Conservation (phyloP, 331 rosid genomes). For the Dryas integrifolia region DNA sequence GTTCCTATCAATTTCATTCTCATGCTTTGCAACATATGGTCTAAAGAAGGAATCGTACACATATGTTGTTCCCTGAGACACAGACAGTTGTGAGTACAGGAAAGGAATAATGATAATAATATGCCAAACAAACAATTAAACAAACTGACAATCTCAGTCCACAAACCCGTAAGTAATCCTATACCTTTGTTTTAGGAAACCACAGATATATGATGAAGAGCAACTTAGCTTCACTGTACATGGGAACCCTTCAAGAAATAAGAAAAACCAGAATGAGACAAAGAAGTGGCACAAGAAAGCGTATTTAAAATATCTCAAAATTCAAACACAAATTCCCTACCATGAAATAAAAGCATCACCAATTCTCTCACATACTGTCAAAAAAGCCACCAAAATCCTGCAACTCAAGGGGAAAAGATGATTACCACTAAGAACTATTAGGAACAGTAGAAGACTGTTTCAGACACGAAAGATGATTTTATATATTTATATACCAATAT, state of each 20-base stretch:
- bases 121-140: slow-evolving; percentile 9
- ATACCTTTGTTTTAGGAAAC: slow-evolving; percentile 94
- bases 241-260: slow-evolving; percentile 79
- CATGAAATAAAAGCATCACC: slow-evolving; percentile 93
- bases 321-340: slow-evolving; percentile 44
- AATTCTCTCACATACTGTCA: slow-evolving; percentile 85
- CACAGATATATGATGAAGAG: slow-evolving; percentile 84
- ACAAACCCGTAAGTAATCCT: slow-evolving; percentile 6
- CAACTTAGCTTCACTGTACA: slow-evolving; percentile 98
- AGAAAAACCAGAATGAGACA: slow-evolving; percentile 14
- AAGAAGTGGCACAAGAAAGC: slow-evolving; percentile 2
- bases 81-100: slow-evolving; percentile 7
- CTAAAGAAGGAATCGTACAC: slow-evolving; percentile 94
- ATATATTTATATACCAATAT: slow-evolving; percentile 61
- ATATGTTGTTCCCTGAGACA: slow-evolving; percentile 80
- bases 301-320: slow-evolving; percentile 18
- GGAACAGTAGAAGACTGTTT: not conserved
- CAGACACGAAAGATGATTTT: slow-evolving; percentile 2
- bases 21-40: slow-evolving; percentile 94
- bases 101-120: not conserved
- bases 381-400: slow-evolving; percentile 98
- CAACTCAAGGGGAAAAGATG: slow-evolving; percentile 23
- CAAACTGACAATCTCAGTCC: slow-evolving; percentile 12
- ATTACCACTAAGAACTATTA: not conserved
- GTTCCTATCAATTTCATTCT: slow-evolving; percentile 89